Percentiles rank a stretch among this genome's conserved stretches.
Evolutionary conservation across 257 asterid genomes (phyloP).

Genomic region (Lycium barbarum): DNA sequence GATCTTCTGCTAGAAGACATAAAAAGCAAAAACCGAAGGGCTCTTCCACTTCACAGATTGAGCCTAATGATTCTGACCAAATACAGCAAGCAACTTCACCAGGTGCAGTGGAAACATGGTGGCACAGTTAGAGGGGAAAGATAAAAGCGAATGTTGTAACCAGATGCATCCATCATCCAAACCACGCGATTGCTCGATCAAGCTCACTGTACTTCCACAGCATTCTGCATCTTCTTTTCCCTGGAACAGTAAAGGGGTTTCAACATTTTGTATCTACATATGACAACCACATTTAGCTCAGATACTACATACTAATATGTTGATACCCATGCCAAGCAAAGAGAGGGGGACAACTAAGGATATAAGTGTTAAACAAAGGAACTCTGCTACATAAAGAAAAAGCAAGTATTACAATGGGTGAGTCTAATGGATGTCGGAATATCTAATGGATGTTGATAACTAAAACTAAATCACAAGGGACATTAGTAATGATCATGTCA

Average conservation of each 20-base stretch:
- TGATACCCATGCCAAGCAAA: background rate
- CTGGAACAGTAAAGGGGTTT: background rate
- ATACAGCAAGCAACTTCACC: background rate
- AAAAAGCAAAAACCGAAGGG: background rate
- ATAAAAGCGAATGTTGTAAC: background rate
- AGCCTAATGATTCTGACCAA: background rate
- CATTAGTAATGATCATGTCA: no score
- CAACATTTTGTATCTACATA: background rate
- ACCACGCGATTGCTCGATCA: background rate
- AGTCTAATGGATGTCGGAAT: background rate
- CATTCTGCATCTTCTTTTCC: background rate
- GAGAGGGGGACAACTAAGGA: background rate
- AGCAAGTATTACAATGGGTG: background rate
- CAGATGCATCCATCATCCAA: background rate
- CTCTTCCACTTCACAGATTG: background rate
- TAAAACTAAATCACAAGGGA: no score
- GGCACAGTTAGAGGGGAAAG: background rate
- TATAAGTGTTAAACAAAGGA: background rate
- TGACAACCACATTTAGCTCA: background rate
- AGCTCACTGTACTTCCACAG: background rate
- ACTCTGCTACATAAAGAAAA: background rate
- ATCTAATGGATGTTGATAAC: background rate
- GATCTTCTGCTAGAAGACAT: background rate
- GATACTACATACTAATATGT: background rate
- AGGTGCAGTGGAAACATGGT: background rate